A percentile compares a stretch with the other conserved stretches of the same genome.
phyloP scores from a whole-genome alignment of 2,329 filamentous ascomycete genomes.

The Clarireedia hainanense region DNA sequence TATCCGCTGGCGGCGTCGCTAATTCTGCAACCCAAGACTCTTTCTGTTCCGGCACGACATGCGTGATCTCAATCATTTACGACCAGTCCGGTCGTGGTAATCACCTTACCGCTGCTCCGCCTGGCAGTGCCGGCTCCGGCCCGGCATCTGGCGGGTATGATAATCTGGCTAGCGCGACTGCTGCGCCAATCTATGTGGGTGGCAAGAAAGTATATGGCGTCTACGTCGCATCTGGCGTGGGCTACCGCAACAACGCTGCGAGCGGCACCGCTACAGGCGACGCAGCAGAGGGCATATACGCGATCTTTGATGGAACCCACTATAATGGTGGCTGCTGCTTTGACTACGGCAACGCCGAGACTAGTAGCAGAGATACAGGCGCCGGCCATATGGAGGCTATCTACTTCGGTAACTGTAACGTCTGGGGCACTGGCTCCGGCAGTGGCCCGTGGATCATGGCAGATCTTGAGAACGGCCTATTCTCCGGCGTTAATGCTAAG shows the following conservation, averaged over 20 bases:
- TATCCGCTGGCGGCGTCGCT: constrained; percentile 53
- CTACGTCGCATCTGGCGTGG: constrained; percentile 52
- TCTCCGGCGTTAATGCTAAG: constrained; percentile 42
- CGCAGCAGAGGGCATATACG: constrained; percentile 51
- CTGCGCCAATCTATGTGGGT: constrained; percentile 52
- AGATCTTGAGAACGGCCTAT: constrained; percentile 60
- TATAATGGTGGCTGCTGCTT: constrained; percentile 51
- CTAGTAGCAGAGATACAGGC: constrained; percentile 44
- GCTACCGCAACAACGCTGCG: constrained; percentile 52
- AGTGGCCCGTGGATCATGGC: constrained; percentile 61
- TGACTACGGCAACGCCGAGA: constrained; percentile 51
- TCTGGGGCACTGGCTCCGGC: constrained; percentile 50
- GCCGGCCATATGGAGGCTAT: constrained; percentile 63
- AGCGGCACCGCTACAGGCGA: constrained; percentile 48
- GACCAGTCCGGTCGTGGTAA: constrained; percentile 57
- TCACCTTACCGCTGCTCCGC: constrained; percentile 54
- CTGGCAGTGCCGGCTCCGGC: constrained; percentile 48
- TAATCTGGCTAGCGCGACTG: constrained; percentile 49
- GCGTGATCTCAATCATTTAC: constrained; percentile 56
- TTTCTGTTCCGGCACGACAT: constrained; percentile 54
- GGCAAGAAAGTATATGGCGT: constrained; percentile 57
- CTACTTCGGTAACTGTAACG: constrained; percentile 50
- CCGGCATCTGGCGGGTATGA: constrained; percentile 50
- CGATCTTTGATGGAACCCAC: constrained; percentile 51
- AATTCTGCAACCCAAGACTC: constrained; percentile 52